Evolutionary conservation across 2,329 filamentous ascomycete species (phyloP).

Genomic region (Lachnellula suecica): DNA sequence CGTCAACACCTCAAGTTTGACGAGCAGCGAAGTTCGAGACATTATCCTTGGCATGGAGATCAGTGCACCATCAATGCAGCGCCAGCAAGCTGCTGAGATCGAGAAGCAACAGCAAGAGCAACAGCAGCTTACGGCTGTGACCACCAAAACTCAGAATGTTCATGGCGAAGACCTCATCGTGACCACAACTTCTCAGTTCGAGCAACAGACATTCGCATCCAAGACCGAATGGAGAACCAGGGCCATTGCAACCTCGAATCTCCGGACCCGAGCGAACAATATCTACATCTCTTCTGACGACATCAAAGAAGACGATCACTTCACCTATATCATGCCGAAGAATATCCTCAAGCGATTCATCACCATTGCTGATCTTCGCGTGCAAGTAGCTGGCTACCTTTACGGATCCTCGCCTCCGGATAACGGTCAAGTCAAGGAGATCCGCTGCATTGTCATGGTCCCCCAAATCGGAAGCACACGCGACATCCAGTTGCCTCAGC

Average conservation of each 20-base stretch:
- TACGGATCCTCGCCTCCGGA: conserved; percentile 92
- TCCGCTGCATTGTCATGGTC: conserved; percentile 95
- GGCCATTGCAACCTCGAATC: conserved; percentile 93
- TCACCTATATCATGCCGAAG: conserved; percentile 98
- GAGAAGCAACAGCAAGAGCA: conserved; percentile 99
- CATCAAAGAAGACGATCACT: conserved; percentile 80
- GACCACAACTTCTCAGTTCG: conserved; percentile 95
- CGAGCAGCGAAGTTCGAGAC: conserved; percentile 93
- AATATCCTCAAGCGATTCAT: conserved; percentile 98
- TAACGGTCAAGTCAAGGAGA: conserved; percentile 95
- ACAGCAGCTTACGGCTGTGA: conserved; percentile 92
- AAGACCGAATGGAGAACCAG: conserved; percentile 99
- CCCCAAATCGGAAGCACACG: conserved; percentile 93
- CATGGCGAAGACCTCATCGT: conserved; percentile 98
- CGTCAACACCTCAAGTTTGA: conserved; percentile 95
- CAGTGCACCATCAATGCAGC: conserved; percentile 93
- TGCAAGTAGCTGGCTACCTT: conserved; percentile 93
- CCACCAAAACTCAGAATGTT: conserved; percentile 96
- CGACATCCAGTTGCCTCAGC: conserved; percentile 85
- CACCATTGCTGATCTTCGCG: conserved; percentile 91
- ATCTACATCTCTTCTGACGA: conserved; percentile 98
- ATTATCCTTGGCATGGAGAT: conserved; percentile 99
- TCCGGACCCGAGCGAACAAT: conserved; percentile 92
- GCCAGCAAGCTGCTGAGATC: conserved; percentile 96
- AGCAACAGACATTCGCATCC: conserved; percentile 95